phyloP scores from a whole-genome alignment of 768 basidiomycete genomes.

The Melanogaster broomeanus region DNA sequence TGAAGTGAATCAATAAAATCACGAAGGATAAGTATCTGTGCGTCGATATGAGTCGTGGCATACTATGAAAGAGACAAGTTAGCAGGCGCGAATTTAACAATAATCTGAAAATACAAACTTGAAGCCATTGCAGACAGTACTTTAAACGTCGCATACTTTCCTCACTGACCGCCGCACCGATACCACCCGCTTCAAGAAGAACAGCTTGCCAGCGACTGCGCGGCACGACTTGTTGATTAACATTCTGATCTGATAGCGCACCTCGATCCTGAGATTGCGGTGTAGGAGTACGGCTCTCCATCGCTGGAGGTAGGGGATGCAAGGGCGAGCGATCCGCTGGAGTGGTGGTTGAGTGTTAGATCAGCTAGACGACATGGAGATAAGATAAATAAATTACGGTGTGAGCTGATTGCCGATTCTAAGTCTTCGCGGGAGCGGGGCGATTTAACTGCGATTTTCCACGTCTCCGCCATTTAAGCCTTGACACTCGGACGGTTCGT shows the following conservation, averaged over 20 bases:
- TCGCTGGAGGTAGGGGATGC: background rate
- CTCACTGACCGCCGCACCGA: conserved; percentile 86
- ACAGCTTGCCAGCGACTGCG: conserved; percentile 88
- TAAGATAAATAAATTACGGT: conserved; percentile 12
- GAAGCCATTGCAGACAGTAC: conserved; percentile 88
- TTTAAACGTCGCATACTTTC: conserved; percentile 86
- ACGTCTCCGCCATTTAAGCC: background rate
- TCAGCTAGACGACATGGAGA: background rate
- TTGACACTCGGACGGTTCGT: conserved; percentile 9
- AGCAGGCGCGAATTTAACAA: background rate
- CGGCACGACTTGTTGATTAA: conserved; percentile 56
- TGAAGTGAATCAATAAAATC: conserved; percentile 79
- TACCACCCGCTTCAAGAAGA: conserved; percentile 82
- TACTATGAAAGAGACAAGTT: conserved; percentile 49
- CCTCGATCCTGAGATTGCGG: conserved; percentile 20
- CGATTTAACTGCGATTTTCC: background rate
- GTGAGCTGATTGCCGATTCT: background rate
- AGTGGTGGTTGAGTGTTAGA: conserved; percentile 2
- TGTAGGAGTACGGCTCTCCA: conserved; percentile 23
- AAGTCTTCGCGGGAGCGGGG: conserved; percentile 1
- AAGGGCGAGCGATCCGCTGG: conserved; percentile 5
- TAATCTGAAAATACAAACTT: conserved; percentile 47
- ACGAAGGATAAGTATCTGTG: conserved; percentile 81
- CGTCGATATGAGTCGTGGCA: conserved; percentile 84
- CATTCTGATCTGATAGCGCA: conserved; percentile 17